Percentiles rank a stretch among this genome's conserved stretches.
These are phyloP conservation scores for Colletotrichum costaricense DNA, from an alignment of 2,329 filamentous ascomycete species.

Conservation along the genomic window DNA sequence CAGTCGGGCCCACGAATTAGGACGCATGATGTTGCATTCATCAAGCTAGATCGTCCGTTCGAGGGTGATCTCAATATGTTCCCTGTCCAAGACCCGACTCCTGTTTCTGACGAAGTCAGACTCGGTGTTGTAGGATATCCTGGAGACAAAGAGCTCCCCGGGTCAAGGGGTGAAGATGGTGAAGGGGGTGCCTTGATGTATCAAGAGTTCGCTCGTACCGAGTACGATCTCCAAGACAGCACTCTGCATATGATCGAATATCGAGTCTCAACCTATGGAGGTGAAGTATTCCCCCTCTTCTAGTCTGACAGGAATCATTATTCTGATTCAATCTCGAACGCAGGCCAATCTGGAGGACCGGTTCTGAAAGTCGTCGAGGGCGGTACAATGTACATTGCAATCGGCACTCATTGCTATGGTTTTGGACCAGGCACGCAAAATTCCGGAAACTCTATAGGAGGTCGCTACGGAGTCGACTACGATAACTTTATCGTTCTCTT, in stretches of 20 bases:
- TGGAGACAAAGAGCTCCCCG: slow-evolving; percentile 39
- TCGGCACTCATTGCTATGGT: slow-evolving; percentile 45
- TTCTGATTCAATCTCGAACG: not conserved
- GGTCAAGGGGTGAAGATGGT: not conserved
- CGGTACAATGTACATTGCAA: slow-evolving; percentile 24
- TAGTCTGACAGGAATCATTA: not conserved
- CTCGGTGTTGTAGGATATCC: slow-evolving; percentile 50
- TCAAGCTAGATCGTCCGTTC: slow-evolving; percentile 41
- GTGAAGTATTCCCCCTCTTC: slow-evolving; percentile 29
- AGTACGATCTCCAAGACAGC: slow-evolving; percentile 39
- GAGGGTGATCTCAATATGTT: slow-evolving; percentile 39
- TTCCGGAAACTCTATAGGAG: slow-evolving; percentile 41
- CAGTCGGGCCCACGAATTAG: slow-evolving; percentile 22
- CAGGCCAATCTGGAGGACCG: slow-evolving; percentile 43
- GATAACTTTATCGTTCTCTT: slow-evolving; percentile 32
- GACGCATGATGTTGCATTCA: slow-evolving; percentile 40
- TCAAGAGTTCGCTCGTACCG: slow-evolving; percentile 40
- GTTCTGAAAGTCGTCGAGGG: slow-evolving; percentile 35
- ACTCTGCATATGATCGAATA: slow-evolving; percentile 44
- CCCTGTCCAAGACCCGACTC: slow-evolving; percentile 36
- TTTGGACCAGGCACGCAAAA: slow-evolving; percentile 38
- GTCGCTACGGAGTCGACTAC: slow-evolving; percentile 39
- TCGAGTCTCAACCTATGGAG: slow-evolving; percentile 41
- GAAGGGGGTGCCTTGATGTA: slow-evolving; percentile 47
- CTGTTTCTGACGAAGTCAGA: not conserved